A percentile compares a stretch with the other conserved stretches of the same genome.
phyloP scores from a whole-genome alignment of 495 filamentous ascomycete species.

The Annulohypoxylon nitens region DNA sequence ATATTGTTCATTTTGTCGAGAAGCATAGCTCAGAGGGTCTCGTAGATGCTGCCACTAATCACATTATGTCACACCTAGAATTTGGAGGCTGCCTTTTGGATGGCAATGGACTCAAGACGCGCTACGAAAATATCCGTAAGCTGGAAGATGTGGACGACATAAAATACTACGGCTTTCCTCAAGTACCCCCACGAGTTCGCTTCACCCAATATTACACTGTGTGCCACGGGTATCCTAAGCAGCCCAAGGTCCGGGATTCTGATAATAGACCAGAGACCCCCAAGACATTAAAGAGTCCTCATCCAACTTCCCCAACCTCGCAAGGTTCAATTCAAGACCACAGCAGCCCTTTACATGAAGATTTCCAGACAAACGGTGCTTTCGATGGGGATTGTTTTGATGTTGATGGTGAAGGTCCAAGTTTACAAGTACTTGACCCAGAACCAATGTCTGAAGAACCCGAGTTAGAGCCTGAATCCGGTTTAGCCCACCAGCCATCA shows the following conservation, averaged over 20 bases:
- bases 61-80: slow-evolving; percentile 83
- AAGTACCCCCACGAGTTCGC: slow-evolving; percentile 64
- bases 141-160: slow-evolving; percentile 75
- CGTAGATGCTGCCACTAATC: slow-evolving; percentile 74
- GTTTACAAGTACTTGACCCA: slow-evolving; percentile 44
- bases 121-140: slow-evolving; percentile 74
- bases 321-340: slow-evolving; percentile 62
- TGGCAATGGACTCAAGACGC: slow-evolving; percentile 72
- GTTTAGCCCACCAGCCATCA: neutral
- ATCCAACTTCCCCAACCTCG: slow-evolving; percentile 48
- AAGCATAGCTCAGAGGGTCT: slow-evolving; percentile 80
- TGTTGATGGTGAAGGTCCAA: slow-evolving; percentile 25
- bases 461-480: slow-evolving; percentile 1
- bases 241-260: slow-evolving; percentile 46
- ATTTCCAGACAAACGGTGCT: slow-evolving; percentile 9
- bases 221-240: slow-evolving; percentile 76
- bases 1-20: slow-evolving; percentile 79
- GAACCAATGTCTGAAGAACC: slow-evolving; percentile 46
- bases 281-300: slow-evolving; percentile 5
- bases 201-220: slow-evolving; percentile 95
- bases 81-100: slow-evolving; percentile 87
- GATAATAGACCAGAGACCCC: slow-evolving; percentile 39
- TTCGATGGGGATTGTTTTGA: slow-evolving; percentile 23
- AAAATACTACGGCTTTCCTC: slow-evolving; percentile 36
- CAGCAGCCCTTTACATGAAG: slow-evolving; percentile 39